Evolutionary conservation across 495 filamentous ascomycete species (phyloP).

Genomic region (Podospora fimiseda): DNA sequence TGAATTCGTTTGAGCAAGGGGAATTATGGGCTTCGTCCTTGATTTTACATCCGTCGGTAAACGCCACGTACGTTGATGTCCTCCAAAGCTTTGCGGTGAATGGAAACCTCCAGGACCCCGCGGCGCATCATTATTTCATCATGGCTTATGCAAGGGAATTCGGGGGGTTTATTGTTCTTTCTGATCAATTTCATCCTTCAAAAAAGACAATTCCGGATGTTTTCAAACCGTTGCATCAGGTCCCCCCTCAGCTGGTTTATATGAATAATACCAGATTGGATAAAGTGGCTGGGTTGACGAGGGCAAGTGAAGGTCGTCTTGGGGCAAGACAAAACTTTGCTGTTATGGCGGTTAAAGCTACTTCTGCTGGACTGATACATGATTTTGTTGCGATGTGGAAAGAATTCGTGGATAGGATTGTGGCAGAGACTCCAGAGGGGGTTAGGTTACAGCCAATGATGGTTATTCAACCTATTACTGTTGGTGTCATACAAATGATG

Average conservation of each 20-base stretch:
- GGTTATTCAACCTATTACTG: constrained; percentile 20
- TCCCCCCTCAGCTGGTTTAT: not conserved
- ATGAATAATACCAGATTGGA: constrained; percentile 4
- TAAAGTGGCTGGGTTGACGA: constrained; percentile 12
- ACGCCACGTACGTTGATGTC: constrained; percentile 18
- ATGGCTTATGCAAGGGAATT: constrained; percentile 5
- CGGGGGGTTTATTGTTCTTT: constrained; percentile 12
- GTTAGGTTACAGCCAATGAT: too few relatives aligned
- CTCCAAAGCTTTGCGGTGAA: constrained; percentile 19
- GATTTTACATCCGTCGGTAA: constrained; percentile 14
- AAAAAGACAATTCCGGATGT: constrained; percentile 8
- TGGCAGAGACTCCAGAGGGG: too few relatives aligned
- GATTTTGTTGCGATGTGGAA: constrained; percentile 18
- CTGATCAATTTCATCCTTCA: constrained; percentile 18
- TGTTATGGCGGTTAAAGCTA: constrained; percentile 13
- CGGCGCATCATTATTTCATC: constrained; percentile 21
- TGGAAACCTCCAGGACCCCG: constrained; percentile 14
- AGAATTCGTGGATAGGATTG: constrained; percentile 6
- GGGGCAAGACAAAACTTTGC: constrained; percentile 17
- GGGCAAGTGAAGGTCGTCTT: constrained; percentile 7
- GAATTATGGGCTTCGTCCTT: constrained; percentile 19
- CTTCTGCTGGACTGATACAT: constrained; percentile 10
- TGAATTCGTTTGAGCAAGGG: constrained; percentile 23
- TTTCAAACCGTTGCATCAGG: constrained; percentile 10
- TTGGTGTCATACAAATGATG: constrained; percentile 22